A percentile compares a stretch with the other conserved stretches of the same genome.
Conservation (phyloP, 768 basidiomycete species). For the Serendipita sp. region DNA sequence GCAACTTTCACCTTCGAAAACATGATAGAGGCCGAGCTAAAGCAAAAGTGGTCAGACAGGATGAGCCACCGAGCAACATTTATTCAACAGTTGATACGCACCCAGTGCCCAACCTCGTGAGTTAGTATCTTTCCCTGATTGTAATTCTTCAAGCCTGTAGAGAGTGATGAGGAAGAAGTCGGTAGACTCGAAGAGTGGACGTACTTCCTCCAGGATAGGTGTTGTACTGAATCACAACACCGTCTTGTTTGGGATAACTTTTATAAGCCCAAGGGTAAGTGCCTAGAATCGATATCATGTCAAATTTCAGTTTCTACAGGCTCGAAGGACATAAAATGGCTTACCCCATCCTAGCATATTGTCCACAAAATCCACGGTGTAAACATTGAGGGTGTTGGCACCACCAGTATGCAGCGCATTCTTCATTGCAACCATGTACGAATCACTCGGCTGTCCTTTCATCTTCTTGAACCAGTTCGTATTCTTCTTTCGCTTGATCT, state of each 20-base stretch:
- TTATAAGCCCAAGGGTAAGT: not conserved
- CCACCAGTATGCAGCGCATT: not conserved
- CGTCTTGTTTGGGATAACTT: not conserved
- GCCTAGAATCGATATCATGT: not conserved
- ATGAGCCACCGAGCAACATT: not conserved
- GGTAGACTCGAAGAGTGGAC: not conserved
- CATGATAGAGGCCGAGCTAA: not conserved
- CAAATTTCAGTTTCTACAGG: not conserved
- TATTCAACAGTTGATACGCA: not conserved
- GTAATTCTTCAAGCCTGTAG: slow-evolving; percentile 16
- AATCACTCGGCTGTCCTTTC: not conserved
- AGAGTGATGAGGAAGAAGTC: too few relatives aligned
- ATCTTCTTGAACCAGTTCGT: not conserved
- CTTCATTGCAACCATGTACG: not conserved
- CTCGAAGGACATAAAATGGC: not conserved
- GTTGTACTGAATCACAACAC: not conserved
- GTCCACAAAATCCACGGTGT: not conserved
- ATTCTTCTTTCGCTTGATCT: not conserved
- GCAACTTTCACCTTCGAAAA: not conserved
- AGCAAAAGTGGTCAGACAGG: not conserved
- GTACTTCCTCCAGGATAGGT: not conserved
- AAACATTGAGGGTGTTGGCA: not conserved
- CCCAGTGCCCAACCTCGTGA: slow-evolving; percentile 47
- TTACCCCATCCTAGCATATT: not conserved
- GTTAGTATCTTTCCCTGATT: slow-evolving; percentile 30